Evolutionary conservation across 2,329 filamentous ascomycete species (phyloP).

Genomic region (Paecilomyces sp.): DNA sequence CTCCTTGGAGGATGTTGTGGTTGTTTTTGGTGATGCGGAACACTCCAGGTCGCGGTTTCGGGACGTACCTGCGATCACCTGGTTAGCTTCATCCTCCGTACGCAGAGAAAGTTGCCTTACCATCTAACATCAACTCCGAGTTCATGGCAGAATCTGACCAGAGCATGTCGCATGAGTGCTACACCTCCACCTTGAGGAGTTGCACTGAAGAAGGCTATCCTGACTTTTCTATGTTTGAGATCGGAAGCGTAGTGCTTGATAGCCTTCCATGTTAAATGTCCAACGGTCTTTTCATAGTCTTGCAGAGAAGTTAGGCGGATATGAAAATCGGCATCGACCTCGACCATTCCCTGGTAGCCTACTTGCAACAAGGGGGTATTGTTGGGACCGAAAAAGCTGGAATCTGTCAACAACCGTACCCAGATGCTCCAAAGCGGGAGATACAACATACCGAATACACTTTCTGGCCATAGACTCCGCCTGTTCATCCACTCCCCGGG

Average conservation of each 20-base stretch:
- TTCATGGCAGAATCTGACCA: conserved; percentile 63
- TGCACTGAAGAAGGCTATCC: conserved; percentile 71
- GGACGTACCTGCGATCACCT: conserved; percentile 51
- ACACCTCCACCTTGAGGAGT: conserved; percentile 80
- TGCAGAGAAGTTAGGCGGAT: conserved; percentile 52
- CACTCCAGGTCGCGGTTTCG: conserved; percentile 69
- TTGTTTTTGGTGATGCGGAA: conserved; percentile 82
- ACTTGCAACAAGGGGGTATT: conserved; percentile 61
- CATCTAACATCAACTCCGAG: conserved; percentile 65
- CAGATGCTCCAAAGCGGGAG: not conserved
- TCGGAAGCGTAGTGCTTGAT: conserved; percentile 57
- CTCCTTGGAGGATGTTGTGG: conserved; percentile 82
- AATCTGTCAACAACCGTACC: not conserved
- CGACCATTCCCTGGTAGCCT: conserved; percentile 60
- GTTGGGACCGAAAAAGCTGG: conserved; percentile 64
- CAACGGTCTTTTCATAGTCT: conserved; percentile 57
- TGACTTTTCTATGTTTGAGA: conserved; percentile 57
- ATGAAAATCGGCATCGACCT: conserved; percentile 61
- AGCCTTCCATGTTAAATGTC: conserved; percentile 56
- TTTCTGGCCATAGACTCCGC: conserved; percentile 76
- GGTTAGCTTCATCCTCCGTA: not conserved
- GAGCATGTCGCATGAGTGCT: conserved; percentile 71
- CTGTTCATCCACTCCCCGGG: conserved; percentile 66
- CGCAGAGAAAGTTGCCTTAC: conserved; percentile 45
- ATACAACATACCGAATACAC: conserved; percentile 58